Conservation (phyloP, 768 basidiomycete genomes). For the Arthromyces matolae region DNA sequence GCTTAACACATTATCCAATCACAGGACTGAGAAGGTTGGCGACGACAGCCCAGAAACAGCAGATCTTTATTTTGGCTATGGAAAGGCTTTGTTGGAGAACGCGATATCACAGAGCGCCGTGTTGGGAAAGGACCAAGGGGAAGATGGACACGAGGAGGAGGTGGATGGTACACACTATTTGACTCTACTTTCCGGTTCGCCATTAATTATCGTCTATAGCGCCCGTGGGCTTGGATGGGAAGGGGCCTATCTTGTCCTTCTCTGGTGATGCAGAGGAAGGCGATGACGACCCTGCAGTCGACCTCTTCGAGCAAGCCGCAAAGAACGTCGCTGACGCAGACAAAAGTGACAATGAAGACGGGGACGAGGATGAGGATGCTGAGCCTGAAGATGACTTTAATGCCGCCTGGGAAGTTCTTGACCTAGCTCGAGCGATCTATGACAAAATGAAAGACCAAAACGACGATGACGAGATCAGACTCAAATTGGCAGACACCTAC, state of each 20-base stretch:
- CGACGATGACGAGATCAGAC: conserved; percentile 57
- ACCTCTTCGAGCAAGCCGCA: conserved; percentile 60
- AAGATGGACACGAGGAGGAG: conserved; percentile 45
- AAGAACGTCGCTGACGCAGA: conserved; percentile 42
- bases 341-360: conserved; percentile 47
- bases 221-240: conserved; percentile 32
- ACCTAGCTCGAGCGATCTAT: conserved; percentile 86
- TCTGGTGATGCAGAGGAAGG: conserved; percentile 73
- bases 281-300: conserved; percentile 52
- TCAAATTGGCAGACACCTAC: conserved; percentile 89
- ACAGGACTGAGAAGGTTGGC: conserved; percentile 67
- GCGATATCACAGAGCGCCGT: conserved; percentile 84
- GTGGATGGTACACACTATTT: conserved; percentile 29
- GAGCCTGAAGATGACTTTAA: conserved; percentile 98
- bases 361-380: conserved; percentile 60
- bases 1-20: conserved; percentile 14
- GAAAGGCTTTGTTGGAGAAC: conserved; percentile 89
- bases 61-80: conserved; percentile 87
- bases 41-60: conserved; percentile 84
- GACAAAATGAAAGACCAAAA: conserved; percentile 54
- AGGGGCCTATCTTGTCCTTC: conserved; percentile 70
- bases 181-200: conserved; percentile 9
- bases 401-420: conserved; percentile 96
- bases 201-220: conserved; percentile 14
- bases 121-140: conserved; percentile 81